Percentiles rank a stretch among this genome's conserved stretches.
Evolutionary conservation across 148 eudicot genomes (phyloP).

Genomic region (Arctostaphylos glauca): DNA sequence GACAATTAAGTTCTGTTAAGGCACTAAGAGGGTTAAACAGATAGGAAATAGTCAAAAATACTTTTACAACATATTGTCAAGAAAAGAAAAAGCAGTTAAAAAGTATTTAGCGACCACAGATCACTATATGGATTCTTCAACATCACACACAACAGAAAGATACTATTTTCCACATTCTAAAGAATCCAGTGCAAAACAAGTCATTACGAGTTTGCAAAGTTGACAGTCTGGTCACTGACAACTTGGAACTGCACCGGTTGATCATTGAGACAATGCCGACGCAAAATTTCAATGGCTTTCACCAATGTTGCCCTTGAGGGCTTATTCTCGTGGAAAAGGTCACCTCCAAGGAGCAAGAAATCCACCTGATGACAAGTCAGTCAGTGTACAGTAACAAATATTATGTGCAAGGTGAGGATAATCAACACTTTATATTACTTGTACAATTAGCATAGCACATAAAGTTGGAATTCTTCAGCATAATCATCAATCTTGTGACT

Average conservation of each 20-base stretch:
- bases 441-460: background rate
- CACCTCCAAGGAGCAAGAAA: conserved; percentile 95
- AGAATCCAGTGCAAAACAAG: conserved; percentile 3
- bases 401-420: background rate
- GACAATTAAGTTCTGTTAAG: background rate
- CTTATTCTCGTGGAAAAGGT: conserved; percentile 97
- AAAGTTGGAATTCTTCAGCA: background rate
- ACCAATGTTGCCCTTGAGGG: conserved; percentile 94
- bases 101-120: background rate
- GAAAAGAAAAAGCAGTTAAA: background rate
- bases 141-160: background rate
- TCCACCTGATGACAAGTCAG: conserved; percentile 61
- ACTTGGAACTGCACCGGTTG: conserved; percentile 96
- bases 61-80: background rate
- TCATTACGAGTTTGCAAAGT: conserved; percentile 80
- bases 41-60: background rate
- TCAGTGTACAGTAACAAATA: background rate
- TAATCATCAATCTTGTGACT: background rate
- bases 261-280: conserved; percentile 92
- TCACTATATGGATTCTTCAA: background rate
- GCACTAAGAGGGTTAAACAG: background rate
- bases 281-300: conserved; percentile 84
- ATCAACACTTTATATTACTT: background rate
- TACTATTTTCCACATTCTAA: background rate
- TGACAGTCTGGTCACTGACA: conserved; percentile 95